Base-by-base conservation (phyloP, 495 filamentous ascomycete genomes). In the Sabuloglossum arenarium region DNA sequence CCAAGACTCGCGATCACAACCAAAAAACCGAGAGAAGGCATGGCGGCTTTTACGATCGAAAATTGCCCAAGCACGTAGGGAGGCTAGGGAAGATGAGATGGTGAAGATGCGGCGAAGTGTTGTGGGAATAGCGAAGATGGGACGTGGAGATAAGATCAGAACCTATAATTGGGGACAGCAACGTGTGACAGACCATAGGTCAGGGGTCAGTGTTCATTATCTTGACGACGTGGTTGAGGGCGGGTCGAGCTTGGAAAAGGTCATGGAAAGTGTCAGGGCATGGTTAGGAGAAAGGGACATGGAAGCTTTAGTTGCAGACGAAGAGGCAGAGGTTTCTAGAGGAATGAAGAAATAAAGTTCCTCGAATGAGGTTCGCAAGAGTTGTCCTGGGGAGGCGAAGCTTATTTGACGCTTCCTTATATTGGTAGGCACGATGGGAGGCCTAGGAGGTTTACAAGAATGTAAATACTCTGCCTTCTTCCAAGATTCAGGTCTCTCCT, bases 151-250 rank as follows among this genome's bases (percentile, higher is more conserved):
- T 67, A 98, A 98, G 69, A 78, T 98, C 59, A 71, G 91, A 59
- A 98, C 91, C 1, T 98, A 98, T 65, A 94, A 97, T 69, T 98
- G 81, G 71, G 78, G 78, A 31, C 93, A 98, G 68, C 86, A 88
- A 67, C 75, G 91, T 53, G 88, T 93, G 59, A 96, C 91, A 1
- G 91, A 98, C 71, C 91, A 98, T 68, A 73, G 91, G 28, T 86
- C 81, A 64, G 90, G 89, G 1, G 64, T 86, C 30, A 88, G 84
- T 52, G 69, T 91, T 14, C 80, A 91, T 65, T 84, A 91, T 67
- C 68, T 98, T 55, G 81, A 84, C 52, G 79, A 84, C 64, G 82
- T 96, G 31, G 73, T 96, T 56, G 75, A 75, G 42, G 70, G 70
- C 1, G 70, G 70, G 4, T 56, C 63, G 34, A 63, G 61, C 23